A percentile compares a stretch with the other conserved stretches of the same genome.
These are phyloP conservation scores for Primulina huaijiensis DNA, from an alignment of 257 asterid genomes.

Conservation along the genomic window DNA sequence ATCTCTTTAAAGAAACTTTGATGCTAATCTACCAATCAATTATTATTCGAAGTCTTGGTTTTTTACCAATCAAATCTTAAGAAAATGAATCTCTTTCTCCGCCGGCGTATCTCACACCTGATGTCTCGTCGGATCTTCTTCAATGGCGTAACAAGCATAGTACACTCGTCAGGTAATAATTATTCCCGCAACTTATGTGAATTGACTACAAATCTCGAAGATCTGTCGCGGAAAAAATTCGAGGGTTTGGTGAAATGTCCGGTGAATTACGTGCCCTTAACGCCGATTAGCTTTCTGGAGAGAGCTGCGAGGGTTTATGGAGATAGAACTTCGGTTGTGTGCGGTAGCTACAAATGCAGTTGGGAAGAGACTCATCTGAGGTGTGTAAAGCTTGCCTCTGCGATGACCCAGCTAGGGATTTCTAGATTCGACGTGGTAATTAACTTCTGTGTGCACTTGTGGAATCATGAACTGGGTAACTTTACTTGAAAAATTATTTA, in stretches of 20 bases:
- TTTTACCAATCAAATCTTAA: not conserved
- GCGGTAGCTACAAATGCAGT: constrained; percentile 35
- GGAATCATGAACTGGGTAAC: too few relatives aligned
- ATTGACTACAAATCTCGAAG: constrained; percentile 20
- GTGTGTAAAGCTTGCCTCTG: constrained; percentile 50
- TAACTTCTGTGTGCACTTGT: not conserved
- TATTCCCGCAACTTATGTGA: constrained; percentile 20
- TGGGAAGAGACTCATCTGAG: constrained; percentile 45
- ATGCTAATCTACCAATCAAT: too few relatives aligned
- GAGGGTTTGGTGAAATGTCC: constrained; percentile 38
- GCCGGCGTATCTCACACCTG: constrained; percentile 21
- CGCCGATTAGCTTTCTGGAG: constrained; percentile 51
- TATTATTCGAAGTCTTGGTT: too few relatives aligned
- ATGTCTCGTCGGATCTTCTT: not conserved
- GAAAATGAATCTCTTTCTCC: constrained; percentile 29
- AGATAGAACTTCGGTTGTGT: constrained; percentile 48
- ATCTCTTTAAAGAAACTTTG: too few relatives aligned
- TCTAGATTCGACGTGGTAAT: constrained; percentile 48
- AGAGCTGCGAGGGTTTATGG: constrained; percentile 52
- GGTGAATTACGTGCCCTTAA: constrained; percentile 42
- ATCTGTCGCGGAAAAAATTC: constrained; percentile 35
- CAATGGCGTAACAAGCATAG: not conserved
- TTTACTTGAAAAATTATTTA: too few relatives aligned
- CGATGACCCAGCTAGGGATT: constrained; percentile 38
- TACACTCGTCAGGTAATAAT: not conserved